phyloP scores from a whole-genome alignment of 495 filamentous ascomycete genomes.

The Penicillium canariense region DNA sequence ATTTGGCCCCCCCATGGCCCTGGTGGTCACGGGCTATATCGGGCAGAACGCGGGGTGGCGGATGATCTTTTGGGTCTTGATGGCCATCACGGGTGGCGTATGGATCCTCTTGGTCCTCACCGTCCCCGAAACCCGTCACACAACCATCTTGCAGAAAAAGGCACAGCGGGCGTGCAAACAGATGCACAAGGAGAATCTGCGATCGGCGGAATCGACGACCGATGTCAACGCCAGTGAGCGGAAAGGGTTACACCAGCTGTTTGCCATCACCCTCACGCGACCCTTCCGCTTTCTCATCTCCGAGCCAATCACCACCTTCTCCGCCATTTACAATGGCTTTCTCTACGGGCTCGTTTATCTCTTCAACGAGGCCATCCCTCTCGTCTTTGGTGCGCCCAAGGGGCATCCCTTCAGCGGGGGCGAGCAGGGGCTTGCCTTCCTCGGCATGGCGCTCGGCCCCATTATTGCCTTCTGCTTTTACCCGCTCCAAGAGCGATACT shows the following conservation, averaged over 20 bases:
- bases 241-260: slow-evolving; percentile 57
- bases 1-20: slow-evolving; percentile 40
- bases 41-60: slow-evolving; percentile 36
- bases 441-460: slow-evolving; percentile 44
- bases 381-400: slow-evolving; percentile 41
- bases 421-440: slow-evolving; percentile 38
- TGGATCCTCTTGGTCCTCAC: slow-evolving; percentile 40
- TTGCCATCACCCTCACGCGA: slow-evolving; percentile 49
- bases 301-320: slow-evolving; percentile 52
- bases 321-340: slow-evolving; percentile 59
- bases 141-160: slow-evolving; percentile 51
- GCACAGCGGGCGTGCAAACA: slow-evolving; percentile 45
- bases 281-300: slow-evolving; percentile 50
- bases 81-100: slow-evolving; percentile 45
- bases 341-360: slow-evolving; percentile 67
- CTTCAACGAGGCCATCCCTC: slow-evolving; percentile 48
- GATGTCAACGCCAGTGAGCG: slow-evolving; percentile 36
- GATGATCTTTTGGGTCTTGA: slow-evolving; percentile 46
- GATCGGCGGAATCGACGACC: slow-evolving; percentile 40
- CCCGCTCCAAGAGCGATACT: slow-evolving; percentile 47
- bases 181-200: slow-evolving; percentile 52
- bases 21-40: slow-evolving; percentile 44
- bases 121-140: slow-evolving; percentile 46
- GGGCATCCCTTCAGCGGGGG: slow-evolving; percentile 44
- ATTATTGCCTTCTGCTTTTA: slow-evolving; percentile 39